phyloP scores from a whole-genome alignment of 2,329 filamentous ascomycete genomes.

The Beauveria scarabaeidicola region DNA sequence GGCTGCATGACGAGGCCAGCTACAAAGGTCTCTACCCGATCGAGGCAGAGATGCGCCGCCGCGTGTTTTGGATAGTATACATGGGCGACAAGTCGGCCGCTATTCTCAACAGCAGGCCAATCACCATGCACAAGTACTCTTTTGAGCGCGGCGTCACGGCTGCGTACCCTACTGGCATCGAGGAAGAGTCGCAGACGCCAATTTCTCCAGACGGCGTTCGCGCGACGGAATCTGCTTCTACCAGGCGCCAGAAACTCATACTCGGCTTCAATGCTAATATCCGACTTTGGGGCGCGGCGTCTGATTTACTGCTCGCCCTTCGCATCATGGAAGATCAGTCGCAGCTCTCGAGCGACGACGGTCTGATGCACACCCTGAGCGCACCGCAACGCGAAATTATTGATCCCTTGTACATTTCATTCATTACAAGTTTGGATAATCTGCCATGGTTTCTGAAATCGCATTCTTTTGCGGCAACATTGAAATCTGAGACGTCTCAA shows the following conservation, averaged over 20 bases:
- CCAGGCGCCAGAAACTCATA: slow-evolving; percentile 19
- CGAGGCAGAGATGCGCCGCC: slow-evolving; percentile 29
- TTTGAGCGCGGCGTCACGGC: slow-evolving; percentile 33
- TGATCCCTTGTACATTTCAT: slow-evolving; percentile 28
- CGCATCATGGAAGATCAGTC: slow-evolving; percentile 22
- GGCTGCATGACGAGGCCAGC: slow-evolving; percentile 31
- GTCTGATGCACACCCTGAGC: slow-evolving; percentile 11
- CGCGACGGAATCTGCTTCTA: slow-evolving; percentile 11
- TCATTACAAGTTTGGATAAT: slow-evolving; percentile 32
- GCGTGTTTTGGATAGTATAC: slow-evolving; percentile 32
- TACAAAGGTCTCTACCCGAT: slow-evolving; percentile 25
- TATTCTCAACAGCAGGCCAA: slow-evolving; percentile 32
- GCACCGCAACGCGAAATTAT: slow-evolving; percentile 23
- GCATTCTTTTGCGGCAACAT: slow-evolving; percentile 16
- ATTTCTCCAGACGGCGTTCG: slow-evolving; percentile 12
- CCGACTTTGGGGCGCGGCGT: slow-evolving; percentile 31
- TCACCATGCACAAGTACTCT: slow-evolving; percentile 35
- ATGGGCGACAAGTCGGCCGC: slow-evolving; percentile 33
- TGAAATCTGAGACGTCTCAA: slow-evolving; percentile 15
- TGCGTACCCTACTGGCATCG: slow-evolving; percentile 24
- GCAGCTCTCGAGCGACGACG: not conserved
- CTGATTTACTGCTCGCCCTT: slow-evolving; percentile 30
- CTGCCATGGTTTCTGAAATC: slow-evolving; percentile 29
- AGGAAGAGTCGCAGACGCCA: slow-evolving; percentile 16
- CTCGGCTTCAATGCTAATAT: slow-evolving; percentile 35